Base-by-base conservation (phyloP, 192 early-diverging fungal species). In the Backusella sp. region DNA sequence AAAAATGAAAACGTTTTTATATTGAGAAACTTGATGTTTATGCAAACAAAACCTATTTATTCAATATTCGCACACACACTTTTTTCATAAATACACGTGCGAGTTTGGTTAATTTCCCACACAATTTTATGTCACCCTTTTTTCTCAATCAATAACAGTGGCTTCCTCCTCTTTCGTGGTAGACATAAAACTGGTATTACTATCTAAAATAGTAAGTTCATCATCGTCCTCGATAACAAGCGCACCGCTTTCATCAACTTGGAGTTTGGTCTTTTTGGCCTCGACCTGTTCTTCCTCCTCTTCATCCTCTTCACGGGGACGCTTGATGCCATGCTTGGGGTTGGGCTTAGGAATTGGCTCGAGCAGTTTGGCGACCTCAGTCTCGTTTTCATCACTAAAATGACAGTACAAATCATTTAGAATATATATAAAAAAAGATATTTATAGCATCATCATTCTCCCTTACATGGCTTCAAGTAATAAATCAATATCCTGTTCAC, bases 401-500 rank as follows among this genome's bases (percentile, higher is more conserved):
- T 32, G 0, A 59, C 1, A 59, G 42, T 44, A 32, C 32, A 32
- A 32, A 32, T 32, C 32, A 3, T 32, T 32, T 44, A 44, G 5
- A 17, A 17, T 44, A 28, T 59, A 23, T 23, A 11, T n/a, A n/a
- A n/a, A 59, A 53, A 21, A 12, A 26, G 2, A 26, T 62, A 62
- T 3, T 23, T 21, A 26, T 26, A 62, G 26, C 4, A 62, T 28
- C 37, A 35, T 39, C 34, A 41, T 36, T 8, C 39, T 32, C 26
- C 37, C 70, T 72, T 74, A 74, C 56, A 70, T 62, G 26, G 68
- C 37, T 23, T 75, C 73, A 28, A 77, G 56, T 14, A 77, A 65
- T 11, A 73, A 59, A 52, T 77, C 73, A 56, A 76, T 59, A 37
- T 74, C 72, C 0, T 74, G 67, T 3, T 80, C 87, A 6, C 91